phyloP scores from a whole-genome alignment of 2,329 filamentous ascomycete species.

The Aspergillus latus region DNA sequence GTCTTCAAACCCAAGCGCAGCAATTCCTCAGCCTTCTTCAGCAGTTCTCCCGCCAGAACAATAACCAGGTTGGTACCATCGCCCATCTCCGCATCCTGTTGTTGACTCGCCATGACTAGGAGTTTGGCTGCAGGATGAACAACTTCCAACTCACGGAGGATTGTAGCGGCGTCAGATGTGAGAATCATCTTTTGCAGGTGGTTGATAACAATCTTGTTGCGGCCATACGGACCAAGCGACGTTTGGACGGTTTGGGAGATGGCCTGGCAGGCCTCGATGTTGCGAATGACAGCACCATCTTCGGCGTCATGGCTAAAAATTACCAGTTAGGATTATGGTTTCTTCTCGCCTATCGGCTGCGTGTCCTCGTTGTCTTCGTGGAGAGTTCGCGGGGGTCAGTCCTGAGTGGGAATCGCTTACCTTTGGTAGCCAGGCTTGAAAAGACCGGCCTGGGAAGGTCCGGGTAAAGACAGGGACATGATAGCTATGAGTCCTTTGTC shows the following conservation, averaged over 20 bases:
- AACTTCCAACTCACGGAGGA: slow-evolving; percentile 94
- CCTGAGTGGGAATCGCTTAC: slow-evolving; percentile 54
- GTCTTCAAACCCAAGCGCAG: slow-evolving; percentile 96
- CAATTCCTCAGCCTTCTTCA: slow-evolving; percentile 96
- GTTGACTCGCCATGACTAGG: slow-evolving; percentile 96
- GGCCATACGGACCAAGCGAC: slow-evolving; percentile 92
- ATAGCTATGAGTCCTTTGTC: slow-evolving; percentile 29
- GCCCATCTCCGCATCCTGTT: slow-evolving; percentile 98
- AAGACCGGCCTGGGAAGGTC: slow-evolving; percentile 85
- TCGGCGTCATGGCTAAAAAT: slow-evolving; percentile 85
- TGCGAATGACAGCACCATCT: slow-evolving; percentile 97
- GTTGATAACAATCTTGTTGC: slow-evolving; percentile 99
- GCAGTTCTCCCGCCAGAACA: slow-evolving; percentile 86
- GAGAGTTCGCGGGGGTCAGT: slow-evolving; percentile 14
- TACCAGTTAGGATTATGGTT: slow-evolving; percentile 14
- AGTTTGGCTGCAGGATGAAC: slow-evolving; percentile 97
- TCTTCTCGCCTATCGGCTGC: background rate
- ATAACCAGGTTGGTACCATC: slow-evolving; percentile 98
- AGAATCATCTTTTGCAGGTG: slow-evolving; percentile 99
- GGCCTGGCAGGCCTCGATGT: slow-evolving; percentile 96
- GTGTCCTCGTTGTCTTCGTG: background rate
- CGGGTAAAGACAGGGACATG: slow-evolving; percentile 97
- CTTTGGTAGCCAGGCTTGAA: slow-evolving; percentile 98
- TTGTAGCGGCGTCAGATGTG: slow-evolving; percentile 95
- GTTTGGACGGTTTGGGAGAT: slow-evolving; percentile 97